Percentiles rank a stretch among this genome's conserved stretches.
Conservation (phyloP, 1,284 basidiomycete genomes). For the Puccinia horiana region DNA sequence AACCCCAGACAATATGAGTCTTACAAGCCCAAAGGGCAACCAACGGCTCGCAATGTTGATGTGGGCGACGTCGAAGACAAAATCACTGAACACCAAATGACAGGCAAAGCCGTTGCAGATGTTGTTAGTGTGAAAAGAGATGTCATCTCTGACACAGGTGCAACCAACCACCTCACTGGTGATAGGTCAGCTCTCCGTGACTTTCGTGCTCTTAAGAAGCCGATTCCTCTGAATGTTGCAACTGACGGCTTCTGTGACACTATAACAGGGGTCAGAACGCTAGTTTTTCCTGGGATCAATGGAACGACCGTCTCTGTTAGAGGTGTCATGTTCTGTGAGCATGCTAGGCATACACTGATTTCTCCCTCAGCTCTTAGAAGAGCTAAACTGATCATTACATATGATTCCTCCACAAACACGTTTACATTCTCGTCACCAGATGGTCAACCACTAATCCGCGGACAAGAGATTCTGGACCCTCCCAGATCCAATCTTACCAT, state of each 20-base stretch:
- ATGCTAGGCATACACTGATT: too few relatives aligned
- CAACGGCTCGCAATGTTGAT: neutral
- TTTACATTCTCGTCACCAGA: neutral
- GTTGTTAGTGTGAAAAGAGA: neutral
- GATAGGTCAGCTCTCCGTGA: neutral
- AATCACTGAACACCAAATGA: neutral
- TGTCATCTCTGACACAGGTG: slow-evolving; percentile 1
- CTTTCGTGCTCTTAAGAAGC: neutral
- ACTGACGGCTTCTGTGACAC: neutral
- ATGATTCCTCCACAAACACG: neutral
- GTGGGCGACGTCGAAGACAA: neutral
- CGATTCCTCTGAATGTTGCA: slow-evolving; percentile 10
- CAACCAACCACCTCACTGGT: too few relatives aligned
- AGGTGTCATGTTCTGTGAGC: slow-evolving; percentile 11
- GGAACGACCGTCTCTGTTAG: neutral
- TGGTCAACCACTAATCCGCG: neutral
- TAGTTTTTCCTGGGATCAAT: slow-evolving; percentile 21
- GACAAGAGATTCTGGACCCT: neutral
- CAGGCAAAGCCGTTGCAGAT: neutral
- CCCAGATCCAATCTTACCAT: neutral
- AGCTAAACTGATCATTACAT: neutral
- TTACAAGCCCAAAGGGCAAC: too few relatives aligned
- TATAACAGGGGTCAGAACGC: neutral
- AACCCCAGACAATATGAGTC: too few relatives aligned
- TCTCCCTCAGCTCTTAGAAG: neutral